Evolutionary conservation across 352 stramenopile genomes (phyloP), one percentile per base, ranked within the genome.

Genomic region (Phytopythium delawarense): DNA sequence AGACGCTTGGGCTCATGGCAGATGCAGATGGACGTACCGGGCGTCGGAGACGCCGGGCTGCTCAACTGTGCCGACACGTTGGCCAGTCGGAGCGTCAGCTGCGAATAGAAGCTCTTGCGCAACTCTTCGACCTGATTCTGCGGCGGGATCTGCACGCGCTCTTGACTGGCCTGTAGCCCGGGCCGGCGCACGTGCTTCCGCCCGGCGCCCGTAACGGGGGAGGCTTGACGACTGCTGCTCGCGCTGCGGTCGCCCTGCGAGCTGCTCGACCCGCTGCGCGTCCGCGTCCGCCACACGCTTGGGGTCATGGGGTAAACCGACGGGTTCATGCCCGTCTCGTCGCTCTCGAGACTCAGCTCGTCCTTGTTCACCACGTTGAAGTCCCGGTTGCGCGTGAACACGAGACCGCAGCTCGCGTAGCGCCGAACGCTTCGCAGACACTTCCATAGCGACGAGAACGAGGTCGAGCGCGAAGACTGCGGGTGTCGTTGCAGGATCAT

Each of bases 371-470:
- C 79, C 1, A 92, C 71, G 50, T 73, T 84, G 54, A 92, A 92
- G 46, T 83, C 78, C 16, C 74, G 63, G 45, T 83, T 87, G 53
- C 78, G 80, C 54, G 67, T 88, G 64, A 95, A 95, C 9, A 92
- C 63, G 37, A 95, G 78, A 0, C 86, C 86, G 7, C 80, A 79
- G 55, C 79, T 81, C 21, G 86, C 86, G 61, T 95, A 92, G 12
- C 81, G 81, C 15, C 84, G 80, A 28, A 95, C 81, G 61, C 86
- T 95, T 35, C 84, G 74, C 39, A 95, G 62, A 37, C 86, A 95
- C 53, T 87, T 88, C 65, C 75, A 87, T 5, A 95, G 73, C 9
- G 79, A 85, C 32, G 70, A 37, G 60, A 93, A 95, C 15, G 69
- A 66, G 25, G 82, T 76, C 0, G 74, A 68, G 51, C 84, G 72